Conservation (phyloP, 1,284 basidiomycete genomes). For the Melanopsichium pennsylvanicum region DNA sequence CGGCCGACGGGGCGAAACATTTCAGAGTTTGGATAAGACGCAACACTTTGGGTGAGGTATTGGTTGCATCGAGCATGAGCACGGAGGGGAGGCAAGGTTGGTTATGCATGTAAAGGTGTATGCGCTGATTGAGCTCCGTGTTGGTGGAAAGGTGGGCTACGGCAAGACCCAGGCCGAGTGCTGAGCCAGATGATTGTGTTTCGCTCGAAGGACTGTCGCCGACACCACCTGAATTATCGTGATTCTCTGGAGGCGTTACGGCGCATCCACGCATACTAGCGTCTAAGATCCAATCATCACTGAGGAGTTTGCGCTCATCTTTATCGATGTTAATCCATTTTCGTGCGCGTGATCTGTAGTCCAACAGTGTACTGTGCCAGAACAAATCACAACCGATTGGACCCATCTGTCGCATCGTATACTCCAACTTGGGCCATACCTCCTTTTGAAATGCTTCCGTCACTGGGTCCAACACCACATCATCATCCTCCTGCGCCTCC, state of each 20-base stretch:
- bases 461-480: constrained; percentile 4
- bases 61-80: constrained; percentile 10
- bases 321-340: constrained; percentile 15
- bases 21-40: constrained; percentile 41
- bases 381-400: constrained; percentile 45
- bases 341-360: constrained; percentile 21
- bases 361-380: constrained; percentile 42
- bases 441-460: constrained; percentile 24
- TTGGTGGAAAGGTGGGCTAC: constrained; percentile 23
- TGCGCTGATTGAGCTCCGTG: constrained; percentile 22
- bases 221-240: not conserved
- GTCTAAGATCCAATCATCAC: constrained; percentile 27
- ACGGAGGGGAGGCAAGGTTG: constrained; percentile 17
- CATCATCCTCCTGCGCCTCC: constrained; percentile 3
- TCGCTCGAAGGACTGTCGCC: not conserved
- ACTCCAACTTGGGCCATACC: constrained; percentile 39
- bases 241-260: constrained; percentile 1
- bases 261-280: constrained; percentile 5
- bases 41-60: constrained; percentile 40
- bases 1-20: constrained; percentile 20
- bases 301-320: constrained; percentile 19
- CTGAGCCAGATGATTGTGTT: constrained; percentile 1
- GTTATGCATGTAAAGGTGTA: constrained; percentile 20
- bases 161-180: not conserved
- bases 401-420: constrained; percentile 34